Base-by-base conservation (phyloP, 2,329 filamentous ascomycete genomes). In the Cladosporium halotolerans region DNA sequence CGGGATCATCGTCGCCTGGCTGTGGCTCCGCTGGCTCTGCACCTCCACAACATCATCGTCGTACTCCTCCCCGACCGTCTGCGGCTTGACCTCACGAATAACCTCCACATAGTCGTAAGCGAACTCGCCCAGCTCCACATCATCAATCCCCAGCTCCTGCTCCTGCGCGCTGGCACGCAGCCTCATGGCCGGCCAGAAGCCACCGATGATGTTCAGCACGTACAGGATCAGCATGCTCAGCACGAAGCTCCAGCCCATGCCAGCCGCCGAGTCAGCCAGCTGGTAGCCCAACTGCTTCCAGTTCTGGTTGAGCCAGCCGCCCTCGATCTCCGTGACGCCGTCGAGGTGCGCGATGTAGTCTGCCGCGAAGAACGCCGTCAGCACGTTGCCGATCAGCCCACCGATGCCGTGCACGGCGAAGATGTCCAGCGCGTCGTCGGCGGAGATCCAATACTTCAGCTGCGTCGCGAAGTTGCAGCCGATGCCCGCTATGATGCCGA, bases 71-170 rank as follows among this genome's bases (percentile, higher is more conserved):
- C 44, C 39, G 23, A 13, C 46, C 36, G 23, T 39, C 9, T 40
- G 45, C 1, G 66, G 63, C 46, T 63, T 73, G 45, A 90, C 81
- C 62, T 91, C 85, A 57, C 88, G 78, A 16, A 81, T 85, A 59
- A 93, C 76, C 76, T 95, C 89, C 60, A 95, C 88, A 63, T 95
- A 95, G 70, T 95, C 90, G 69, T 95, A 95, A n/a, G 89, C 90
- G 68, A 93, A 95, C 74, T 95, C 90, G 68, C 90, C 90, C 65
- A 95, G 88, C 72, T 96, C 89, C 19, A 87, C 84, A 63, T 95
- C 90, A 64, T 95, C 89, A 56, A 95, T 90, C 60, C 89, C 89
- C 40, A 89, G 75, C 48, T 90, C 83, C 70, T 95, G 89, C 36
- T 88, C 86, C 58, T 93, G 86, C 61, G 89, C 85, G 11, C 75